These are phyloP conservation scores for Volvariella surrecta DNA, from an alignment of 1,284 basidiomycete genomes.

Conservation along the genomic window DNA sequence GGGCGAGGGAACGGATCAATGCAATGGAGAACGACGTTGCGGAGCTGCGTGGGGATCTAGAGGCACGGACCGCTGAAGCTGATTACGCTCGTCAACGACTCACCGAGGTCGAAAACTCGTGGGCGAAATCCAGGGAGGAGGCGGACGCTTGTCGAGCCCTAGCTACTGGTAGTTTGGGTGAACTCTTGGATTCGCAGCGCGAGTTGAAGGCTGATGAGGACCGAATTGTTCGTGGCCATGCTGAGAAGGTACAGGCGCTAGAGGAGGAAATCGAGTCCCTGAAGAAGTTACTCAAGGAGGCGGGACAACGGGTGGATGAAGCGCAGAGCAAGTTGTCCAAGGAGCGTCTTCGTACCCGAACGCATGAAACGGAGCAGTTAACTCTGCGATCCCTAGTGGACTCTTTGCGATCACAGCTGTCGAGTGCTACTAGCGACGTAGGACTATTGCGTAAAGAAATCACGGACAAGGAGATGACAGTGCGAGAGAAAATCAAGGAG, in stretches of 20 bases:
- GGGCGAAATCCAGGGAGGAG: slow-evolving; percentile 86
- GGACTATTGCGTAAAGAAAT: slow-evolving; percentile 67
- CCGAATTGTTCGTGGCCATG: slow-evolving; percentile 61
- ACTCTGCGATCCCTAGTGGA: slow-evolving; percentile 73
- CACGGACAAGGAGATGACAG: slow-evolving; percentile 58
- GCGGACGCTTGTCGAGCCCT: slow-evolving; percentile 78
- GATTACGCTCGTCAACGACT: slow-evolving; percentile 60
- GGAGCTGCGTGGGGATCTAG: slow-evolving; percentile 73
- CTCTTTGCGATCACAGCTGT: slow-evolving; percentile 71
- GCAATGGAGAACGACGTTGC: slow-evolving; percentile 68
- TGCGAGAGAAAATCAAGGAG: slow-evolving; percentile 61
- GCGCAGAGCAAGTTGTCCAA: slow-evolving; percentile 62
- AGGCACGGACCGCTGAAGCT: slow-evolving; percentile 62
- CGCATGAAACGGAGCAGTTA: slow-evolving; percentile 65
- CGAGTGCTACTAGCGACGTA: slow-evolving; percentile 63
- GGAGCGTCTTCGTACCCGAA: slow-evolving; percentile 58
- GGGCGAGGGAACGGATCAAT: slow-evolving; percentile 56
- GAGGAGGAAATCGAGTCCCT: slow-evolving; percentile 71
- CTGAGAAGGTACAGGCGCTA: slow-evolving; percentile 74
- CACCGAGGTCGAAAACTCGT: slow-evolving; percentile 75
- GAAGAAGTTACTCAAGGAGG: slow-evolving; percentile 72
- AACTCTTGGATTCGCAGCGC: slow-evolving; percentile 78
- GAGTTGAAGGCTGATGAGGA: slow-evolving; percentile 77
- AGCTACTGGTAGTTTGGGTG: slow-evolving; percentile 77
- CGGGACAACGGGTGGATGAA: slow-evolving; percentile 62